Evolutionary conservation across 2,329 filamentous ascomycete genomes (phyloP).

Genomic region (Graphilbum ipis-grandicollis): DNA sequence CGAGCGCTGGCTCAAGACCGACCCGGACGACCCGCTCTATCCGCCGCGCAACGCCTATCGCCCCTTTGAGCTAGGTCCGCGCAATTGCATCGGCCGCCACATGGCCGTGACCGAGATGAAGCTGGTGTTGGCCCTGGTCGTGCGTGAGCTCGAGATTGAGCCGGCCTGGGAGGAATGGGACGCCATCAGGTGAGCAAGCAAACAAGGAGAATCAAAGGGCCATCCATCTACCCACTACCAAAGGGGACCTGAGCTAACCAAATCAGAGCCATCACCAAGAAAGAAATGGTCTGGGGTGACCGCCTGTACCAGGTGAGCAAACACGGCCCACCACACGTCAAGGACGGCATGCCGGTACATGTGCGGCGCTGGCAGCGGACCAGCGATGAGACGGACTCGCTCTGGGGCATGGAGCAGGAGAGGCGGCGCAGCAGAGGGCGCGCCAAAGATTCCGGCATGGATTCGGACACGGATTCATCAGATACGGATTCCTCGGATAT

Average conservation of each 20-base stretch:
- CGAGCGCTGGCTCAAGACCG: conserved; percentile 25
- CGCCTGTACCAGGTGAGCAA: conserved; percentile 14
- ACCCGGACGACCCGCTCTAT: conserved; percentile 16
- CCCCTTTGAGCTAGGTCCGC: conserved; percentile 34
- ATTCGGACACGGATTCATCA: too few relatives aligned
- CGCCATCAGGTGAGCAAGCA: neutral
- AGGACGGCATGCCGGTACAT: conserved; percentile 21
- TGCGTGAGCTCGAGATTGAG: conserved; percentile 6
- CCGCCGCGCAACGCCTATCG: conserved; percentile 30
- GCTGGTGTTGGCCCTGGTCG: conserved; percentile 6
- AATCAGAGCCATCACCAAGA: conserved; percentile 9
- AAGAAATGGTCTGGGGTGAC: conserved; percentile 13
- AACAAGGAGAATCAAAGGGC: too few relatives aligned
- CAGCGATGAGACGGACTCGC: neutral
- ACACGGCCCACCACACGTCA: conserved; percentile 15
- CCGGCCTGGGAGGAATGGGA: conserved; percentile 11
- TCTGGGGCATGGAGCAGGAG: too few relatives aligned
- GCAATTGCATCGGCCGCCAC: conserved; percentile 37
- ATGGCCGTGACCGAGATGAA: conserved; percentile 7
- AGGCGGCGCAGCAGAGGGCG: too few relatives aligned
- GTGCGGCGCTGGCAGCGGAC: conserved; percentile 13
- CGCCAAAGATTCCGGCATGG: too few relatives aligned
- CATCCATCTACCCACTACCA: too few relatives aligned
- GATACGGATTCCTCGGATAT: too few relatives aligned
- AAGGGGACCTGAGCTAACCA: conserved; percentile 7